These are phyloP conservation scores for Lagenidium sp. DNA, from an alignment of 352 stramenopile species.

Conservation along the genomic window DNA sequence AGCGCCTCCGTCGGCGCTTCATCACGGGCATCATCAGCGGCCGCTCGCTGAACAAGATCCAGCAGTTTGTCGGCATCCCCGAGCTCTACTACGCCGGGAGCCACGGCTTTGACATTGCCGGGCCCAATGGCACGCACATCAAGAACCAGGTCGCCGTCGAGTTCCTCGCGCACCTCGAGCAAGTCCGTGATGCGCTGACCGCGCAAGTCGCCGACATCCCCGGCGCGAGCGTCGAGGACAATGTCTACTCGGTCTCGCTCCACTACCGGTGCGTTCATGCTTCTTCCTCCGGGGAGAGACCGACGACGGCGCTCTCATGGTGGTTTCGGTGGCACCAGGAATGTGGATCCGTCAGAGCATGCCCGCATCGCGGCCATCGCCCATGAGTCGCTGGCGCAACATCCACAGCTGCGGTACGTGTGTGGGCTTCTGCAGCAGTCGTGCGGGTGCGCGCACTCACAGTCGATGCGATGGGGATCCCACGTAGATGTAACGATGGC, in stretches of 20 bases:
- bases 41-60: slow-evolving; percentile 82
- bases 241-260: slow-evolving; percentile 84
- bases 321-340: slow-evolving; percentile 20
- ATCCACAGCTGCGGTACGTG: slow-evolving; percentile 52
- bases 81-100: slow-evolving; percentile 87
- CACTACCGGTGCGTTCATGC: slow-evolving; percentile 63
- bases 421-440: too few species aligned
- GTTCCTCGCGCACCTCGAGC: slow-evolving; percentile 54
- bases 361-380: slow-evolving; percentile 39
- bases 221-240: slow-evolving; percentile 82
- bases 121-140: slow-evolving; percentile 61
- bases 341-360: slow-evolving; percentile 31
- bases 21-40: slow-evolving; percentile 84
- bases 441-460: too few species aligned
- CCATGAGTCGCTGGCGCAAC: slow-evolving; percentile 20
- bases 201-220: slow-evolving; percentile 33
- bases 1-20: slow-evolving; percentile 72
- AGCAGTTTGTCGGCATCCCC: slow-evolving; percentile 81
- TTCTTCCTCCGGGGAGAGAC: neutral
- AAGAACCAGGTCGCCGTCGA: slow-evolving; percentile 81
- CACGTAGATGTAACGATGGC: slow-evolving; percentile 53
- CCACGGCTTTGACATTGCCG: slow-evolving; percentile 87
- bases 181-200: slow-evolving; percentile 40
- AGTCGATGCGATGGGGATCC: too few species aligned
- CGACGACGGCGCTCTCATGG: neutral